Percentiles rank a stretch among this genome's conserved stretches.
phyloP scores from a whole-genome alignment of 2,329 filamentous ascomycete species.

The Penicillium sp. region DNA sequence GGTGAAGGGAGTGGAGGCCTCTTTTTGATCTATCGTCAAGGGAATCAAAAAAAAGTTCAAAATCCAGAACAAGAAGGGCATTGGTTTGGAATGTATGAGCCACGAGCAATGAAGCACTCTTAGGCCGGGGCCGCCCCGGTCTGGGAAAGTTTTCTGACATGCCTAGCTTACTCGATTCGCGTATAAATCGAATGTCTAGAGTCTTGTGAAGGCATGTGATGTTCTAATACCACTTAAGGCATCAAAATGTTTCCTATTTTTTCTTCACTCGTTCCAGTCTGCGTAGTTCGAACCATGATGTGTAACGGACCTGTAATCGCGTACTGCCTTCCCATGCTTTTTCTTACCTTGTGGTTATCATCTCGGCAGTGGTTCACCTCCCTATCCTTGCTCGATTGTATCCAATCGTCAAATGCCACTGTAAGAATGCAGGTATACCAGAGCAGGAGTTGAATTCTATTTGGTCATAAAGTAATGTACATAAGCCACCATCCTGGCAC shows the following conservation, averaged over 20 bases:
- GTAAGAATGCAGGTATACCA: no score
- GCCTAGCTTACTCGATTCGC: conserved; percentile 43
- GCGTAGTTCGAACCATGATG: neutral
- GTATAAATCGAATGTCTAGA: conserved; percentile 38
- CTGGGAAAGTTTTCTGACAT: conserved; percentile 39
- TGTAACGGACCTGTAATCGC: no score
- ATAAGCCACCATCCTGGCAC: conserved; percentile 5
- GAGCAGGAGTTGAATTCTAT: conserved; percentile 15
- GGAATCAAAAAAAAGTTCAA: conserved; percentile 42
- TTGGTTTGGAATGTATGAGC: conserved; percentile 49
- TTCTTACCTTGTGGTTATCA: no score
- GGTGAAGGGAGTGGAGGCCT: conserved; percentile 30
- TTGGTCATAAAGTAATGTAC: conserved; percentile 21
- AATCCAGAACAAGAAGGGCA: conserved; percentile 35
- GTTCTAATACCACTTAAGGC: conserved; percentile 47
- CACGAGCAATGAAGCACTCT: conserved; percentile 49
- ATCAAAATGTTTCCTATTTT: conserved; percentile 41
- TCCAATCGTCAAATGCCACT: no score
- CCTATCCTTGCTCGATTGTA: no score
- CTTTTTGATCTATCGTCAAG: conserved; percentile 34
- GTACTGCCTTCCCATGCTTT: no score
- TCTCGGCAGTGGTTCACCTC: no score
- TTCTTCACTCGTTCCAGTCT: conserved; percentile 19
- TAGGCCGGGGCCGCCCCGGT: conserved; percentile 25
- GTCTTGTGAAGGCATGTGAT: conserved; percentile 41